Conservation (phyloP, 1,139 yeast species). For the Sporopachydermia cereana region DNA sequence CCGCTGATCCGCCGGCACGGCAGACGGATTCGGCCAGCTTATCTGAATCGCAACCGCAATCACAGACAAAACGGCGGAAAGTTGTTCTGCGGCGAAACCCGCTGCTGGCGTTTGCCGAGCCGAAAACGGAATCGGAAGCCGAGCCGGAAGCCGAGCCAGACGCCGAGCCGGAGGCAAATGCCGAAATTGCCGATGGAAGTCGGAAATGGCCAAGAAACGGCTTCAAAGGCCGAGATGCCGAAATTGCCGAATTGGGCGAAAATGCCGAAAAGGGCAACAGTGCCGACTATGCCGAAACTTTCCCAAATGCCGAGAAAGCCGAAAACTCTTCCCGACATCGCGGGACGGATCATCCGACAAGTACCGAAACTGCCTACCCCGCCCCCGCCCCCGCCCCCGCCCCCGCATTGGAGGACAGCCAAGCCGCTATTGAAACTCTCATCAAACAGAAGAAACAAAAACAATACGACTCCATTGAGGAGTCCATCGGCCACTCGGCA, state of each 20-base stretch:
- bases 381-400: neutral
- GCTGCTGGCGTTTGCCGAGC: neutral
- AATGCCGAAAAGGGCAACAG: neutral
- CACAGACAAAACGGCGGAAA: conserved; percentile 2
- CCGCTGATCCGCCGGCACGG: neutral
- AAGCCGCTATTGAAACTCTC: neutral
- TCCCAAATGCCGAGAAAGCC: neutral
- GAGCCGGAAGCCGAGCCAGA: neutral
- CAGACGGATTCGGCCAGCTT: too few species aligned
- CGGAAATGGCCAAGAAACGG: too few species aligned
- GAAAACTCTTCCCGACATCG: neutral
- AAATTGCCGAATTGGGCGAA: neutral
- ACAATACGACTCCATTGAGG: neutral
- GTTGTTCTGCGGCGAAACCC: neutral
- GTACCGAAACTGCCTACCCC: neutral
- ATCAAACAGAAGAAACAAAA: neutral
- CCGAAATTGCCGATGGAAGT: neutral
- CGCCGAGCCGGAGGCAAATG: neutral
- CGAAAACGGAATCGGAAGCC: neutral
- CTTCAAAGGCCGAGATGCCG: too few species aligned
- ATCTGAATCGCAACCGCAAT: too few species aligned
- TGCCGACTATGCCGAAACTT: neutral
- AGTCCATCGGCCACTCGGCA: neutral
- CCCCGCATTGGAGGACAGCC: neutral
- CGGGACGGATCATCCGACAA: neutral